Percentiles rank a stretch among this genome's conserved stretches.
Evolutionary conservation across 805 yeast species (phyloP).

Genomic region (Groenewaldozyma tartarivorans): DNA sequence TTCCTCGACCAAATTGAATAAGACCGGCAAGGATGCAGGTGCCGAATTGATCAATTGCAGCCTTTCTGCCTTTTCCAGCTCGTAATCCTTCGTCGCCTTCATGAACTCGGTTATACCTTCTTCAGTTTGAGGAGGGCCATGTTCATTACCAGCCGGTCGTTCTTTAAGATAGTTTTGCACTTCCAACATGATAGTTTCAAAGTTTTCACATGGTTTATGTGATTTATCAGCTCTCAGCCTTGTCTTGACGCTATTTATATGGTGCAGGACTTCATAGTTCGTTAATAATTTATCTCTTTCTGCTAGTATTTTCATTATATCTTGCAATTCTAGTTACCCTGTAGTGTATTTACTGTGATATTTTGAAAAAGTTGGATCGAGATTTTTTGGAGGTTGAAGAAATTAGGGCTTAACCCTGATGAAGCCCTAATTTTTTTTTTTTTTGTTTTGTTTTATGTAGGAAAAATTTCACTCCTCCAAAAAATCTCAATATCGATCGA

Average conservation of each 20-base stretch:
- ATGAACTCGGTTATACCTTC: constrained; percentile 33
- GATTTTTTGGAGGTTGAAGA: too few relatives aligned
- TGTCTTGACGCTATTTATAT: constrained; percentile 26
- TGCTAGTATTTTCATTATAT: constrained; percentile 35
- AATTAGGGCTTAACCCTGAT: too few relatives aligned
- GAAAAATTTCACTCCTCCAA: constrained; percentile 1
- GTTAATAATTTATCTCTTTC: constrained; percentile 51
- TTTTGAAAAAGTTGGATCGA: too few relatives aligned
- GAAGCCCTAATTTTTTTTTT: too few relatives aligned
- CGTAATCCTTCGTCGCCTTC: constrained; percentile 34
- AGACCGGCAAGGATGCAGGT: constrained; percentile 70
- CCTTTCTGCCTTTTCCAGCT: constrained; percentile 71
- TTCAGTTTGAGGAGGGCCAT: constrained; percentile 23
- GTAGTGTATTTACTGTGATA: too few relatives aligned
- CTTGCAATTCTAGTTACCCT: too few relatives aligned
- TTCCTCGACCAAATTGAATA: constrained; percentile 79
- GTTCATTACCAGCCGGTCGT: constrained; percentile 30
- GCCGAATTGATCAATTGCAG: constrained; percentile 73
- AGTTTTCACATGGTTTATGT: constrained; percentile 16
- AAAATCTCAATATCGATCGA: too few relatives aligned
- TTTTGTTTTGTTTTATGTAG: background rate
- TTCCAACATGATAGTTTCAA: constrained; percentile 28
- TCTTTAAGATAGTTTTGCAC: constrained; percentile 31
- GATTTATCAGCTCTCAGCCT: constrained; percentile 3
- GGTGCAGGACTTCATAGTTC: constrained; percentile 54